Percentiles rank a stretch among this genome's conserved stretches.
These are phyloP conservation scores for Pseudopyricularia javanii DNA, from an alignment of 2,329 filamentous ascomycete genomes.

Conservation along the genomic window DNA sequence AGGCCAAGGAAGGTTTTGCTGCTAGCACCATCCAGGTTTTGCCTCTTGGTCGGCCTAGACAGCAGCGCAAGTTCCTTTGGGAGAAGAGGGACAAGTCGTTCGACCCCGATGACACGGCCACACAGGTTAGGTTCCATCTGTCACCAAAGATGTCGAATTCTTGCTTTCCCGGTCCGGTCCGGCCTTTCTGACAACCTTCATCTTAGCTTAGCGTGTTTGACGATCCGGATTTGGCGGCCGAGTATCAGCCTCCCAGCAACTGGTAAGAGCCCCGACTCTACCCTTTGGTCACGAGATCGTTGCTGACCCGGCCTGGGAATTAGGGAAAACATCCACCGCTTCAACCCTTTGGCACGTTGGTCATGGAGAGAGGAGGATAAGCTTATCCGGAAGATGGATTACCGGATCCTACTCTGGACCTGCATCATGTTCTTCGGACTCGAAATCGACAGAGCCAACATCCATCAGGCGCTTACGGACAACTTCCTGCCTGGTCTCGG, in stretches of 20 bases:
- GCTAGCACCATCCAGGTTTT: no score
- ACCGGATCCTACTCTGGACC: constrained; percentile 28
- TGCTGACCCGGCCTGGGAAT: no score
- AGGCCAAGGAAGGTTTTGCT: no score
- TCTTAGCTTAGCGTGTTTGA: constrained; percentile 22
- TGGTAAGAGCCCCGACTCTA: constrained; percentile 9
- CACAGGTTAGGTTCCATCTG: constrained; percentile 4
- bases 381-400: constrained; percentile 31
- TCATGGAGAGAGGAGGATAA: constrained; percentile 25
- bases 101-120: no score
- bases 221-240: constrained; percentile 19
- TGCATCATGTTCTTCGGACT: constrained; percentile 38
- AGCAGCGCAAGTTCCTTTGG: no score
- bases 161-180: background rate
- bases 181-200: background rate
- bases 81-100: no score
- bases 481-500: constrained; percentile 30
- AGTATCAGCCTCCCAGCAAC: constrained; percentile 18
- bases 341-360: constrained; percentile 31
- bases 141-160: background rate
- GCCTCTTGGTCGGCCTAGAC: no score
- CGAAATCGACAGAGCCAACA: constrained; percentile 35
- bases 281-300: constrained; percentile 4
- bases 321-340: constrained; percentile 31
- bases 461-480: constrained; percentile 32